Percentiles rank a stretch among this genome's conserved stretches.
phyloP scores from a whole-genome alignment of 78 protist species.

The Cavenderia fasciculata region DNA sequence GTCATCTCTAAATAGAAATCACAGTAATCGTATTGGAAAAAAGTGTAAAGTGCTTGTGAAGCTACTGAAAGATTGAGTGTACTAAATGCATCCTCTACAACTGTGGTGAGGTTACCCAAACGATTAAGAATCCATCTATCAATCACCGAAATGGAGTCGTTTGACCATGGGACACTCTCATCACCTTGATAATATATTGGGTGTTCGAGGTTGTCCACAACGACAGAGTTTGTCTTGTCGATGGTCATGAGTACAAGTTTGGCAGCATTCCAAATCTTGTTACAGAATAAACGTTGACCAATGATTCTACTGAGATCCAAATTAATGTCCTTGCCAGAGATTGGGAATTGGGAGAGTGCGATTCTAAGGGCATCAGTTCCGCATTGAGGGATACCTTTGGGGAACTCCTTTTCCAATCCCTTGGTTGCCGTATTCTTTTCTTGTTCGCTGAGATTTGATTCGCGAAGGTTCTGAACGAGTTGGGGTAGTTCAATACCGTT shows the following conservation, averaged over 20 bases:
- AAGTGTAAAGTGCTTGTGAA: constrained; percentile 45
- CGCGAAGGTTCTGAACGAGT: neutral
- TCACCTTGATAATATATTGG: neutral
- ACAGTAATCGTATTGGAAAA: constrained; percentile 81
- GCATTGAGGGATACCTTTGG: constrained; percentile 90
- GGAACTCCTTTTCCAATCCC: constrained; percentile 80
- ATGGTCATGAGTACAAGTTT: constrained; percentile 41
- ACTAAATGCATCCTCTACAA: constrained; percentile 46
- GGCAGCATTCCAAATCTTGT: constrained; percentile 94
- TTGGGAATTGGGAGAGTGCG: constrained; percentile 75
- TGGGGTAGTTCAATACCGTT: constrained; percentile 63
- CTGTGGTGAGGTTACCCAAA: constrained; percentile 19
- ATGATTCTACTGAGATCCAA: constrained; percentile 84
- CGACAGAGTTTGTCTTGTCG: neutral
- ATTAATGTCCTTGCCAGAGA: constrained; percentile 81
- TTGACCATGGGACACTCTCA: neutral
- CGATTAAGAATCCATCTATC: constrained; percentile 88
- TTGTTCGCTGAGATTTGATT: constrained; percentile 25
- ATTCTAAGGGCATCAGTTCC: constrained; percentile 96
- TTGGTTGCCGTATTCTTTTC: constrained; percentile 70
- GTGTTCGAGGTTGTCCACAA: neutral
- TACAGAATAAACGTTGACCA: constrained; percentile 88
- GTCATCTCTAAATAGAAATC: constrained; percentile 82
- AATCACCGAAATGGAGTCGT: constrained; percentile 30
- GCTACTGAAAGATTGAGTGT: constrained; percentile 50